Conservation (phyloP, 495 filamentous ascomycete species). For the Xylaria acuta region DNA sequence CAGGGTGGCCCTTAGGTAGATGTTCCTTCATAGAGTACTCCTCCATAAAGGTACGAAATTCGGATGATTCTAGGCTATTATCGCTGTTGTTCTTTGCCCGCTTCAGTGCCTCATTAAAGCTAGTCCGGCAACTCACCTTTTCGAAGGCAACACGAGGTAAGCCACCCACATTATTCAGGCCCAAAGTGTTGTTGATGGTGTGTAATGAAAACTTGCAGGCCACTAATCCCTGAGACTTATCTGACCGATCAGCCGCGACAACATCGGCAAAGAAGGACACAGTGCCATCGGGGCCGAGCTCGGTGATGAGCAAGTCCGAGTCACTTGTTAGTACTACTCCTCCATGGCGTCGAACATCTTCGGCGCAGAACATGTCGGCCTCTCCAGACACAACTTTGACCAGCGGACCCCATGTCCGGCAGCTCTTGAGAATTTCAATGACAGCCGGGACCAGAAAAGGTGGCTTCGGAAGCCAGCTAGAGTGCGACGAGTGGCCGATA, state of each 20-base stretch:
- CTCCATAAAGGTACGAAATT: slow-evolving; percentile 32
- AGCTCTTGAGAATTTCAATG: slow-evolving; percentile 63
- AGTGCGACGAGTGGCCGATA: neutral
- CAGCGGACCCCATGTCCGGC: slow-evolving; percentile 52
- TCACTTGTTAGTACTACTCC: slow-evolving; percentile 69
- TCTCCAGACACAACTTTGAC: slow-evolving; percentile 70
- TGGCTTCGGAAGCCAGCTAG: slow-evolving; percentile 53
- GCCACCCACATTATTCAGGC: slow-evolving; percentile 31
- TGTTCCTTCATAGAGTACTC: slow-evolving; percentile 31
- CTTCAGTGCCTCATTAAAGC: slow-evolving; percentile 29
- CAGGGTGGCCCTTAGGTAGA: slow-evolving; percentile 31
- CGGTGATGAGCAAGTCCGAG: slow-evolving; percentile 75
- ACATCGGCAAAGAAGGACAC: slow-evolving; percentile 67
- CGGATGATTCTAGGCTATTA: slow-evolving; percentile 23
- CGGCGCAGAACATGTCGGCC: slow-evolving; percentile 72
- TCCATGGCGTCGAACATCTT: slow-evolving; percentile 55
- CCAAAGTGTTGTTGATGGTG: slow-evolving; percentile 37
- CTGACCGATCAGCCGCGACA: slow-evolving; percentile 18
- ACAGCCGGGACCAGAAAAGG: slow-evolving; percentile 72
- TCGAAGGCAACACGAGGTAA: slow-evolving; percentile 38
- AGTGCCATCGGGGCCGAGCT: slow-evolving; percentile 62
- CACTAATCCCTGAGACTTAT: slow-evolving; percentile 19
- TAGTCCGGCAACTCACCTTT: slow-evolving; percentile 14
- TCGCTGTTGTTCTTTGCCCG: slow-evolving; percentile 21
- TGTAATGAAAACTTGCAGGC: slow-evolving; percentile 31